A percentile compares a stretch with the other conserved stretches of the same genome.
phyloP scores from a whole-genome alignment of 2,329 filamentous ascomycete species.

The Curvularia sp. region DNA sequence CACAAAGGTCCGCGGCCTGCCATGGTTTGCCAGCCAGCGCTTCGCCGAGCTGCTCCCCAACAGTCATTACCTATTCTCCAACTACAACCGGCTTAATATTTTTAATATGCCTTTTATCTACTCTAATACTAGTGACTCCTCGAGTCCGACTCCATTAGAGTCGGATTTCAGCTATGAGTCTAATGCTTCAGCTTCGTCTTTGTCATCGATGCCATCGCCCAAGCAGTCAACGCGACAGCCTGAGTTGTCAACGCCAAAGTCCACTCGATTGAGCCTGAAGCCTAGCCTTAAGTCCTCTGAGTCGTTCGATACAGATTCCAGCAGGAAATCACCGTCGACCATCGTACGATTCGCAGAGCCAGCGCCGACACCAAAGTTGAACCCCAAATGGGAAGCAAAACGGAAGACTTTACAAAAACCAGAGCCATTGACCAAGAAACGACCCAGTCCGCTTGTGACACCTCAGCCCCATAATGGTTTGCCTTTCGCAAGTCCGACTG shows the following conservation, averaged over 20 bases:
- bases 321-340: conserved; percentile 28
- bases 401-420: conserved; percentile 10
- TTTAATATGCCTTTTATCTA: conserved; percentile 14
- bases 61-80: neutral
- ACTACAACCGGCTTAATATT: conserved; percentile 11
- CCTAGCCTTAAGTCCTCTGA: conserved; percentile 30
- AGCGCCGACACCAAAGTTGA: conserved; percentile 20
- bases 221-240: neutral
- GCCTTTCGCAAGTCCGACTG: conserved; percentile 12
- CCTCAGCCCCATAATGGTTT: conserved; percentile 14
- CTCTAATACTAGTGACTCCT: conserved; percentile 24
- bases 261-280: conserved; percentile 31
- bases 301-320: conserved; percentile 19
- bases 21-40: conserved; percentile 12
- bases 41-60: conserved; percentile 10
- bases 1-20: conserved; percentile 24
- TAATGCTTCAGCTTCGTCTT: conserved; percentile 28
- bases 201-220: conserved; percentile 1
- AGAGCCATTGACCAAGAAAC: conserved; percentile 13
- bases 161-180: conserved; percentile 27
- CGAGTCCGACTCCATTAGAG: conserved; percentile 27
- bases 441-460: conserved; percentile 14
- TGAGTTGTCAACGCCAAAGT: neutral
- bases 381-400: conserved; percentile 9
- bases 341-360: conserved; percentile 37